These are phyloP conservation scores for Conringia planisiliqua DNA, from an alignment of 345 rosid species.

Conservation along the genomic window DNA sequence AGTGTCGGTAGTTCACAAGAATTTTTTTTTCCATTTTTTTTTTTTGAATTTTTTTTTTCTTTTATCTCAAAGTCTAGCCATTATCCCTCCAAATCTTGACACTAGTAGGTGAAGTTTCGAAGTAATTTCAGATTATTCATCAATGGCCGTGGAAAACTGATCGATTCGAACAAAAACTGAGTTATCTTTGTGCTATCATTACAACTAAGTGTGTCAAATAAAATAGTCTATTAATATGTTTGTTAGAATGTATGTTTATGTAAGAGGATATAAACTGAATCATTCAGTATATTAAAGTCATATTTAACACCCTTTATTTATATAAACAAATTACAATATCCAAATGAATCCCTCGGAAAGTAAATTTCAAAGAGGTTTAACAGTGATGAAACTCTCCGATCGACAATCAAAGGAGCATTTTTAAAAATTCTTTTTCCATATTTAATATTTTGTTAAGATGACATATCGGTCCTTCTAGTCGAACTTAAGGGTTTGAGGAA, in stretches of 20 bases:
- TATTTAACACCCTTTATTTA: not conserved
- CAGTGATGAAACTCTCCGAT: not conserved
- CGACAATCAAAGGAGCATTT: not conserved
- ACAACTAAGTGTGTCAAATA: not conserved
- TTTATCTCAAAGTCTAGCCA: not conserved
- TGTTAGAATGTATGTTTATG: not conserved
- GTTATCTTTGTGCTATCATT: not conserved
- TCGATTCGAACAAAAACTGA: not conserved
- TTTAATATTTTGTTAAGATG: not conserved
- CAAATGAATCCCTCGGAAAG: not conserved
- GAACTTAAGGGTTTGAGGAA: not conserved
- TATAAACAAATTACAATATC: constrained; percentile 4
- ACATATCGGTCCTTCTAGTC: not conserved
- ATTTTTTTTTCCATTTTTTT: not conserved
- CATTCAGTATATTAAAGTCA: not conserved
- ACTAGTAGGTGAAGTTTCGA: not conserved
- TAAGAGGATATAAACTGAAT: not conserved
- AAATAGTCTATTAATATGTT: not conserved
- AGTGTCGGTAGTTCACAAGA: not conserved
- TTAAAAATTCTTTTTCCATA: not conserved
- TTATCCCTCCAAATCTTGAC: not conserved
- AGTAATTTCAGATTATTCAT: not conserved
- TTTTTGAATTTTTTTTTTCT: not conserved
- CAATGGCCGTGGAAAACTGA: not conserved
- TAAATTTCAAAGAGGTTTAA: not conserved